These are phyloP conservation scores for Scheffersomyces stambukii DNA, from an alignment of 1,139 yeast species.

Conservation along the genomic window DNA sequence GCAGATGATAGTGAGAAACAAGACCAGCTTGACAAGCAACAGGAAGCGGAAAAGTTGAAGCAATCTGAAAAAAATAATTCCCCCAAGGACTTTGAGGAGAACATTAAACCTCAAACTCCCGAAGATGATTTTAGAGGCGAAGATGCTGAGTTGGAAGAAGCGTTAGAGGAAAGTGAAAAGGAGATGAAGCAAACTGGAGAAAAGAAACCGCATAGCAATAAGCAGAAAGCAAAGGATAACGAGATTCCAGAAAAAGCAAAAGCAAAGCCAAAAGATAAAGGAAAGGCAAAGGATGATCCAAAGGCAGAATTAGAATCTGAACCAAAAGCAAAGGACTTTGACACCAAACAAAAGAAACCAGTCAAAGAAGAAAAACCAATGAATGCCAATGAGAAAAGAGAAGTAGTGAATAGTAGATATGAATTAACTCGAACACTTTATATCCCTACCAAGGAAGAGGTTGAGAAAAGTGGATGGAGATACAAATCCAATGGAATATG, in stretches of 20 bases:
- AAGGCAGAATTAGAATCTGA: slow-evolving; percentile 1
- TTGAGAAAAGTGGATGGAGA: slow-evolving; percentile 33
- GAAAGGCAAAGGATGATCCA: slow-evolving; percentile 1
- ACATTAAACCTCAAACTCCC: slow-evolving; percentile 3
- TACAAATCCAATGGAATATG: slow-evolving; percentile 30
- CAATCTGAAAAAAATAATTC: slow-evolving; percentile 4
- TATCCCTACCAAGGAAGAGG: slow-evolving; percentile 30
- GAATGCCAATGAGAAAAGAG: slow-evolving; percentile 8
- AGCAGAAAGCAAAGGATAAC: slow-evolving; percentile 5
- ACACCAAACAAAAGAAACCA: slow-evolving; percentile 2
- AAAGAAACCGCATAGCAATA: slow-evolving; percentile 3
- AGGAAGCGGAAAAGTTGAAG: slow-evolving; percentile 6
- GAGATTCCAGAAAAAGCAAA: too few species aligned
- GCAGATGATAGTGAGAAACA: slow-evolving; percentile 10
- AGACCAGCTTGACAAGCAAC: slow-evolving; percentile 12
- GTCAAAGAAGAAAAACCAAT: slow-evolving; percentile 5
- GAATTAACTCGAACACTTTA: slow-evolving; percentile 19
- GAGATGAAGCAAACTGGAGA: slow-evolving; percentile 2
- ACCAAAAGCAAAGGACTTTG: slow-evolving; percentile 3
- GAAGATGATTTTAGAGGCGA: slow-evolving; percentile 4
- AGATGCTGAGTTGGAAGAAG: slow-evolving; percentile 1
- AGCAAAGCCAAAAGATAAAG: slow-evolving; percentile 3
- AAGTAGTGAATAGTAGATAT: slow-evolving; percentile 17
- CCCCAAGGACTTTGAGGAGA: slow-evolving; percentile 4
- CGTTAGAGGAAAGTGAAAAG: slow-evolving; percentile 2